Conservation (phyloP, 768 basidiomycete species). For the Amanita subjunquillea region DNA sequence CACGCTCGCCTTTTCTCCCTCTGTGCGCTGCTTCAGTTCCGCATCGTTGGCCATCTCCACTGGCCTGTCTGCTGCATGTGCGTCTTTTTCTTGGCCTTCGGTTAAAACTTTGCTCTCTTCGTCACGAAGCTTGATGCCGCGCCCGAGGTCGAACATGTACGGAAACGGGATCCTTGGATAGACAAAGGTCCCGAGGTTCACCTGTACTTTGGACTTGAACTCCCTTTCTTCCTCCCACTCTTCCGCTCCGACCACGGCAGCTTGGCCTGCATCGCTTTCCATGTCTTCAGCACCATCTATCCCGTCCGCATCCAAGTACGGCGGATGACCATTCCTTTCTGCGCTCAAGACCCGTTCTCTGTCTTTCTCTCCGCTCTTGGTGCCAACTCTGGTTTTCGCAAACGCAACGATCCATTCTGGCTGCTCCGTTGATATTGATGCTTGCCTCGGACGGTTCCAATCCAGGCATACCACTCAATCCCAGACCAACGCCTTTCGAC, state of each 20-base stretch:
- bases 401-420: not conserved
- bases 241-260: constrained; percentile 5
- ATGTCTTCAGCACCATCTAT: constrained; percentile 4
- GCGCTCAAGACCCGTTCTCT: not conserved
- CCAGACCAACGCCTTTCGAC: not conserved
- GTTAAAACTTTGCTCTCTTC: constrained; percentile 7
- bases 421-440: not conserved
- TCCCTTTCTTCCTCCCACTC: constrained; percentile 17
- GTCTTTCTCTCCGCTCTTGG: constrained; percentile 6
- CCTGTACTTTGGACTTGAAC: constrained; percentile 17
- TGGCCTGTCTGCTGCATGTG: constrained; percentile 9
- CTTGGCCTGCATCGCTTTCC: constrained; percentile 11
- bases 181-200: constrained; percentile 48
- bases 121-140: constrained; percentile 12
- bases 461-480: constrained; percentile 1
- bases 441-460: constrained; percentile 6
- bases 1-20: not conserved
- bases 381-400: constrained; percentile 2
- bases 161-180: constrained; percentile 52
- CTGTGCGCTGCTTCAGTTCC: constrained; percentile 10
- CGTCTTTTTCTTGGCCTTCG: constrained; percentile 7
- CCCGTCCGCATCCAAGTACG: not conserved
- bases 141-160: constrained; percentile 33
- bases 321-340: not conserved
- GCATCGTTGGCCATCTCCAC: constrained; percentile 9